Evolutionary conservation across 306 rosid species (phyloP).

Genomic region (Quercus dentata): DNA sequence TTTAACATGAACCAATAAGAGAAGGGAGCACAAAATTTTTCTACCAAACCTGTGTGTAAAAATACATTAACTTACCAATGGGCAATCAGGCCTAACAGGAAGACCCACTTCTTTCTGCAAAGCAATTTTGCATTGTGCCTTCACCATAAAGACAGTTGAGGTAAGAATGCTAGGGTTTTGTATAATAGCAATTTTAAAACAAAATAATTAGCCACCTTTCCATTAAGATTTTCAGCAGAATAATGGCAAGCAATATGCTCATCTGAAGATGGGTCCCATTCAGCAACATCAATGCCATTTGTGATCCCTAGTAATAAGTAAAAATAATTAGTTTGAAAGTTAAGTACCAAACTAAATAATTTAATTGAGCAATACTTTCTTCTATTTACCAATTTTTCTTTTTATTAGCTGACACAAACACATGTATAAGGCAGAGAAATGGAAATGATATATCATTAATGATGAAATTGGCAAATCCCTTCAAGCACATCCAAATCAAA

Average conservation of each 20-base stretch:
- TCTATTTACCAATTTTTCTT: constrained; percentile 1
- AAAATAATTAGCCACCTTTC: constrained; percentile 52
- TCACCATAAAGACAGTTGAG: constrained; percentile 13
- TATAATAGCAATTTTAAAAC: neutral
- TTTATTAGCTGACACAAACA: constrained; percentile 6
- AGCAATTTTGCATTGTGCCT: constrained; percentile 70
- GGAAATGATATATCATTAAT: neutral
- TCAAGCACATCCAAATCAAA: neutral
- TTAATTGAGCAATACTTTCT: neutral
- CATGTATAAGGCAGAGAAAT: neutral
- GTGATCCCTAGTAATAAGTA: constrained; percentile 60
- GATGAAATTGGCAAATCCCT: neutral
- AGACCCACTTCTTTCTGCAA: constrained; percentile 83
- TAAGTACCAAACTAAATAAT: constrained; percentile 12
- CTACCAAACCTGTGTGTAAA: neutral
- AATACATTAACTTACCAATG: constrained; percentile 51
- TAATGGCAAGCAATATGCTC: constrained; percentile 54
- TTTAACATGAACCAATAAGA: constrained; percentile 20
- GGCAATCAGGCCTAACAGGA: constrained; percentile 67
- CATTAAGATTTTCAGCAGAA: constrained; percentile 64
- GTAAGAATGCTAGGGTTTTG: constrained; percentile 18
- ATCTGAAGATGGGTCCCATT: constrained; percentile 83
- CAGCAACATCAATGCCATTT: constrained; percentile 75
- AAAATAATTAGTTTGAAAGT: constrained; percentile 10
- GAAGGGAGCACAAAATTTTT: constrained; percentile 7